These are phyloP conservation scores for Rhodomyrtus psidioides DNA, from an alignment of 441 rosid species.

Conservation along the genomic window DNA sequence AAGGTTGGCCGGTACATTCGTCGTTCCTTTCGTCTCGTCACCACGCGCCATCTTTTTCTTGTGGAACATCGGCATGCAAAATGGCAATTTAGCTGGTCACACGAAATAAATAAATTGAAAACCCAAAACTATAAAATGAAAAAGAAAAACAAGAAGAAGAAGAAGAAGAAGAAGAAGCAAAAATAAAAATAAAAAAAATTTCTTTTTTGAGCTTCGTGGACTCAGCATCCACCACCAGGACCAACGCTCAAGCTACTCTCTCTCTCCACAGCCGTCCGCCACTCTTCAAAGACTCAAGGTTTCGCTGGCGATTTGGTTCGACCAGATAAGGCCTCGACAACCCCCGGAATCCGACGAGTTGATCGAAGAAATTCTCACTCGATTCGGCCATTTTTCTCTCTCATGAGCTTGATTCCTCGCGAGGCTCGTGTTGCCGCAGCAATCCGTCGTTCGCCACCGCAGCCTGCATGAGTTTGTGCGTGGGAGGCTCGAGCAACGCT, in stretches of 20 bases:
- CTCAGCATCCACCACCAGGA: background rate
- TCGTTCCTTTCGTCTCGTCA: background rate
- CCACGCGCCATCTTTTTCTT: background rate
- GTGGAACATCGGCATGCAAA: background rate
- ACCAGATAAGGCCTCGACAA: too few species aligned
- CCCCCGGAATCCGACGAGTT: background rate
- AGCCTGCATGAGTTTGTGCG: slow-evolving; percentile 61
- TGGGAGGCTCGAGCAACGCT: slow-evolving; percentile 16
- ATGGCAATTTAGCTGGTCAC: background rate
- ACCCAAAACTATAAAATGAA: background rate
- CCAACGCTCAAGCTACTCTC: background rate
- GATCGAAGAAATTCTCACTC: background rate
- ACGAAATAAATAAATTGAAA: background rate
- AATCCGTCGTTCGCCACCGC: background rate
- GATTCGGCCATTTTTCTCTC: background rate
- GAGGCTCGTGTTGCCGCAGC: background rate
- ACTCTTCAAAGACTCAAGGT: background rate
- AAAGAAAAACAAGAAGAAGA: too few species aligned
- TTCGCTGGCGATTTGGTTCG: background rate
- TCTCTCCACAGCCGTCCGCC: background rate
- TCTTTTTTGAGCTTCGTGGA: background rate
- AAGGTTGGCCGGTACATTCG: too few species aligned
- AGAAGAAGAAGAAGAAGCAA: background rate
- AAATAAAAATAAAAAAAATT: accelerated
- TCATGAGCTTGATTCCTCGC: background rate